phyloP scores from a whole-genome alignment of 179 eudicot genomes.

The Silene vulgaris region DNA sequence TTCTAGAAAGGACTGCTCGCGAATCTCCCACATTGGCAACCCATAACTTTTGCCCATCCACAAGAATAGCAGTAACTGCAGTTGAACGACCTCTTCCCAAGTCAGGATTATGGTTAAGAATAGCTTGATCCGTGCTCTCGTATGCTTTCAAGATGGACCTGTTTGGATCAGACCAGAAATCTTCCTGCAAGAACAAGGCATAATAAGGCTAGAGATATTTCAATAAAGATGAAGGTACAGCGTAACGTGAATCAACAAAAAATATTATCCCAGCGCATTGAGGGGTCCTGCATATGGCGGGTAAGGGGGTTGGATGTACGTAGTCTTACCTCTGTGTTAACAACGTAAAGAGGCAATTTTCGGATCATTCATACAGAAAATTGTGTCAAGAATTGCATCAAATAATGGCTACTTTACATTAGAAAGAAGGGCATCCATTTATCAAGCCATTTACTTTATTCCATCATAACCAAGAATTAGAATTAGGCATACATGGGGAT shows the following conservation, averaged over 20 bases:
- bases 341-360: too few species aligned
- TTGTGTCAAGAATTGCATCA: too few species aligned
- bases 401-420: too few species aligned
- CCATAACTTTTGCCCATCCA: constrained; percentile 56
- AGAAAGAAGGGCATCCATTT: too few species aligned
- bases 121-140: constrained; percentile 76
- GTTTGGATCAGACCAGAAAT: constrained; percentile 66
- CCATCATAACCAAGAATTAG: too few species aligned
- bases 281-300: too few species aligned
- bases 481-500: neutral
- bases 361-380: too few species aligned
- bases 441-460: too few species aligned
- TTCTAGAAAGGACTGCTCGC: constrained; percentile 73
- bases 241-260: neutral
- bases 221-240: neutral
- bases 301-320: too few species aligned
- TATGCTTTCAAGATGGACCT: constrained; percentile 67
- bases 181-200: constrained; percentile 44
- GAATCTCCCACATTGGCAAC: constrained; percentile 96
- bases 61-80: constrained; percentile 83
- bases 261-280: neutral
- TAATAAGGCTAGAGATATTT: neutral
- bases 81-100: constrained; percentile 95
- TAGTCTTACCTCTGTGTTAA: too few species aligned
- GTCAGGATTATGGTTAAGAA: constrained; percentile 64